Evolutionary conservation across 1,284 basidiomycete genomes (phyloP).

Genomic region (Trichosporon sp.): DNA sequence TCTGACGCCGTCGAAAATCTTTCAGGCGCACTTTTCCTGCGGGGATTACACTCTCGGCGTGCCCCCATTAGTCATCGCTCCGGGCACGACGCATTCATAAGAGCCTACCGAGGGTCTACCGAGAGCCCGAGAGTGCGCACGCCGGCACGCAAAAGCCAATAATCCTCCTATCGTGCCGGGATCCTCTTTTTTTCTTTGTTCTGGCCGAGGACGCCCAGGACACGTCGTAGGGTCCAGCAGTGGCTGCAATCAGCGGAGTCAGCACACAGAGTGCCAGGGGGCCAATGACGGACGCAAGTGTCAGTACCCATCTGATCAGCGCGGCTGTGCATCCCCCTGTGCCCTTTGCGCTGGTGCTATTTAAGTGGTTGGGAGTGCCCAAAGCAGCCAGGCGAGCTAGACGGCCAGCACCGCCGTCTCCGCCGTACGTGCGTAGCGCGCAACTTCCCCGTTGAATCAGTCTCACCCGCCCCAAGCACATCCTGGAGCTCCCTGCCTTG

Average conservation of each 20-base stretch:
- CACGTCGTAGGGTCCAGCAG: neutral
- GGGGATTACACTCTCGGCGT: neutral
- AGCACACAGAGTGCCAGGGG: neutral
- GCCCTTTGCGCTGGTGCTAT: neutral
- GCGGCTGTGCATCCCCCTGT: neutral
- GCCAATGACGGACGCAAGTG: neutral
- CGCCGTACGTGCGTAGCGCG: too few relatives aligned
- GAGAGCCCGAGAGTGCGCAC: neutral
- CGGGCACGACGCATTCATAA: neutral
- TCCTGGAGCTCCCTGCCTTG: too few relatives aligned
- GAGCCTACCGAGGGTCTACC: too few relatives aligned
- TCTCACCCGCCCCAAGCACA: too few relatives aligned
- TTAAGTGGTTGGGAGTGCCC: neutral
- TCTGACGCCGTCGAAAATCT: neutral
- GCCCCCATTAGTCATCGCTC: neutral
- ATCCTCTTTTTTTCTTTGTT: neutral
- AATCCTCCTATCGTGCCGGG: neutral
- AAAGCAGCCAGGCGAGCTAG: neutral
- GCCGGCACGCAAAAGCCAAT: neutral
- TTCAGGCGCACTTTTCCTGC: neutral
- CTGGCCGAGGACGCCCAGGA: too few relatives aligned
- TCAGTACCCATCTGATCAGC: neutral
- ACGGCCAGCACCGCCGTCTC: neutral
- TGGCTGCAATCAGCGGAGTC: neutral
- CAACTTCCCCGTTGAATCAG: too few relatives aligned